These are phyloP conservation scores for Fraxinus greggii DNA, from an alignment of 305 asterid genomes.

Conservation along the genomic window DNA sequence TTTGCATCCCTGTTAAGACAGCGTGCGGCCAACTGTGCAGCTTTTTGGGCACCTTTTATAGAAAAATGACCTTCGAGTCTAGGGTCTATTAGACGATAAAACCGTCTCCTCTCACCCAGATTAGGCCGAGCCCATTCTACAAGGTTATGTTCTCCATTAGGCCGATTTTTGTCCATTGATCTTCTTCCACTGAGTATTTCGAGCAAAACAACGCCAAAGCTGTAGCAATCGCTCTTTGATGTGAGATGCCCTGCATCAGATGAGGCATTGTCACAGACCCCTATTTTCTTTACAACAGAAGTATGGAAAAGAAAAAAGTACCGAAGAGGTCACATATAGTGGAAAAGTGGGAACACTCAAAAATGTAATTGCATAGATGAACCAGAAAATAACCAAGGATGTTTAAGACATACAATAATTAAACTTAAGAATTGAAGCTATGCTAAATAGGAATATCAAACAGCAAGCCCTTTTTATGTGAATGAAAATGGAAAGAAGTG, in stretches of 20 bases:
- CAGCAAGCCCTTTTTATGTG: not conserved
- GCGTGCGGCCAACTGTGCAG: slow-evolving; percentile 56
- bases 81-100: slow-evolving; percentile 62
- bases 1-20: slow-evolving; percentile 64
- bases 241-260: slow-evolving; percentile 60
- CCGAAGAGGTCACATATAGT: not conserved
- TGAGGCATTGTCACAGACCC: not conserved
- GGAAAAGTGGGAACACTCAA: not conserved
- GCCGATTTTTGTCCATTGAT: slow-evolving; percentile 75
- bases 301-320: not conserved
- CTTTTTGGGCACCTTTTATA: slow-evolving; percentile 64
- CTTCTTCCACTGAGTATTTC: slow-evolving; percentile 67
- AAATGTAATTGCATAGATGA: not conserved
- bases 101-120: slow-evolving; percentile 50
- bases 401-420: not conserved
- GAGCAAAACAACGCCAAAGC: slow-evolving; percentile 69
- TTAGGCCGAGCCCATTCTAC: slow-evolving; percentile 78
- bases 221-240: slow-evolving; percentile 67
- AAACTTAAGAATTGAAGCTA: not conserved
- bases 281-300: not conserved
- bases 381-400: not conserved
- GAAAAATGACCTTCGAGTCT: slow-evolving; percentile 72
- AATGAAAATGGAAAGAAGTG: not conserved
- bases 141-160: slow-evolving; percentile 68
- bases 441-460: not conserved